Percentiles rank a stretch among this genome's conserved stretches.
Evolutionary conservation across 495 filamentous ascomycete genomes (phyloP).

Genomic region (Tuber umbilicatum): DNA sequence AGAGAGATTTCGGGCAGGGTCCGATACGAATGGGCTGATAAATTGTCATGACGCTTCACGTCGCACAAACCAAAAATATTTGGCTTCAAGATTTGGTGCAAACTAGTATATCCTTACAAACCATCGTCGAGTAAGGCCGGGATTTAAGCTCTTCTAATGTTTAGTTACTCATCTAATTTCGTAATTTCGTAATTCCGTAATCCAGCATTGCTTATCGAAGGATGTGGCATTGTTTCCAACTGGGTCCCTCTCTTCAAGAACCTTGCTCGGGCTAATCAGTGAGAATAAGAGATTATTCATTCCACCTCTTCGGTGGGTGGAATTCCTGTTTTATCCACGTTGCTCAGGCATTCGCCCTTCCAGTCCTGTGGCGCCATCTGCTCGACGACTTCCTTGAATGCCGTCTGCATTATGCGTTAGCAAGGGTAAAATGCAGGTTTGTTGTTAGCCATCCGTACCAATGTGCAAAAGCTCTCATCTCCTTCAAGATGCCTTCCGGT

Average conservation of each 20-base stretch:
- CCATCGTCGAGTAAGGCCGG: neutral
- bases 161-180: neutral
- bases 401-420: constrained; percentile 51
- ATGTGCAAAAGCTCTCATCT: constrained; percentile 84
- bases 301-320: constrained; percentile 51
- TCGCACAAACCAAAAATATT: neutral
- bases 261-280: neutral
- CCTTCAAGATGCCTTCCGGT: constrained; percentile 78
- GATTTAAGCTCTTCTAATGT: neutral
- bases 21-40: neutral
- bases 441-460: constrained; percentile 50
- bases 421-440: constrained; percentile 1
- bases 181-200: too few species aligned
- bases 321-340: constrained; percentile 54
- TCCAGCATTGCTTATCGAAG: neutral
- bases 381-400: constrained; percentile 88
- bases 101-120: neutral
- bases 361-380: constrained; percentile 78
- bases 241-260: neutral
- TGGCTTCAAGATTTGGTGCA: neutral
- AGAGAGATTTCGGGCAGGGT: neutral
- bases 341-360: constrained; percentile 65
- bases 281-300: constrained; percentile 34
- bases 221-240: neutral
- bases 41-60: neutral